Conservation (phyloP, 2,329 filamentous ascomycete species). For the Ophiognomonia clavigignenti-juglandacearum region DNA sequence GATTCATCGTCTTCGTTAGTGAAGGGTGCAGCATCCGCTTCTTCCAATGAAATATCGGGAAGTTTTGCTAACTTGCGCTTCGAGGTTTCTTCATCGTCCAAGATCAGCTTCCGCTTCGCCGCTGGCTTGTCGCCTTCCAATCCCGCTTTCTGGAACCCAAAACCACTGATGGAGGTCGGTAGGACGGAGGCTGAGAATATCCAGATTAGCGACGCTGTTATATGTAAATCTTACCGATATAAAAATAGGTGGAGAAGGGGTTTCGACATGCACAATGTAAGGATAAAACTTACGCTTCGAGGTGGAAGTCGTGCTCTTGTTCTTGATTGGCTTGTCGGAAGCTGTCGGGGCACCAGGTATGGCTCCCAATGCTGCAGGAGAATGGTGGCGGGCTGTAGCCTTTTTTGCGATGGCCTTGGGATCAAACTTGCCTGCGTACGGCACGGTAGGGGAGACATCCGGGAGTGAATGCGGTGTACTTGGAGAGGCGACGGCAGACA, state of each 20-base stretch:
- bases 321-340: conserved; percentile 21
- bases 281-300: not conserved
- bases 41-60: conserved; percentile 67
- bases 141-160: conserved; percentile 70
- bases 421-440: conserved; percentile 77
- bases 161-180: conserved; percentile 67
- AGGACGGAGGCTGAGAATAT: conserved; percentile 42
- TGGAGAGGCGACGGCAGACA: conserved; percentile 43
- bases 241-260: not conserved
- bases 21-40: conserved; percentile 55
- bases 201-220: not conserved
- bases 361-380: conserved; percentile 47
- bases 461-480: conserved; percentile 47
- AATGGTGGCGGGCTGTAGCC: conserved; percentile 55
- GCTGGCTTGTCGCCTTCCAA: conserved; percentile 61
- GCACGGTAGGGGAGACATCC: conserved; percentile 45
- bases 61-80: conserved; percentile 89
- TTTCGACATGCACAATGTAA: not conserved
- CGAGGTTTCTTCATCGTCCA: conserved; percentile 83
- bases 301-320: conserved; percentile 17
- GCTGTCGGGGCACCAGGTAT: conserved; percentile 34
- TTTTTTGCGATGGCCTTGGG: conserved; percentile 84
- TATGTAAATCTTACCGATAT: too few species aligned
- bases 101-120: conserved; percentile 70
- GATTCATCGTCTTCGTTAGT: conserved; percentile 54